phyloP scores from a whole-genome alignment of 176 grass and related monocot genomes.

The Triticum timopheevii region DNA sequence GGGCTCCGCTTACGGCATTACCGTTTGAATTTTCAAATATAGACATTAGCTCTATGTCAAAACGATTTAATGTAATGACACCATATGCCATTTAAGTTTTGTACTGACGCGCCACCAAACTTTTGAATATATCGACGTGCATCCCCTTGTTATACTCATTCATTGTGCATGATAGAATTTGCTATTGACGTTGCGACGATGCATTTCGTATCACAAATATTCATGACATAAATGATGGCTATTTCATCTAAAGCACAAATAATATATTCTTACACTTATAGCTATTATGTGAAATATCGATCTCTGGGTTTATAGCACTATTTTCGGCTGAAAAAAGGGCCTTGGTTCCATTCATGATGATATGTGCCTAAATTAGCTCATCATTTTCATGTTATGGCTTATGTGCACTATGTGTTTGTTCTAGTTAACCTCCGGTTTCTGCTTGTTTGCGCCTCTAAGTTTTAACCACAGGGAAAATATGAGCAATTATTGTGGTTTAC shows the following conservation, averaged over 20 bases:
- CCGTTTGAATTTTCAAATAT: not conserved
- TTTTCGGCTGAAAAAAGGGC: not conserved
- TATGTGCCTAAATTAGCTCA: not conserved
- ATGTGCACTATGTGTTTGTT: not conserved
- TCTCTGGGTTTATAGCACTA: not conserved
- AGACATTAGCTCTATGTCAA: not conserved
- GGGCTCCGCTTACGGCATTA: not conserved
- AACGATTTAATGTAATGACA: not conserved
- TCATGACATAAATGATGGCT: not conserved
- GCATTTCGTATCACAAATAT: not conserved
- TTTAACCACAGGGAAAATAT: not conserved
- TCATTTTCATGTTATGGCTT: not conserved
- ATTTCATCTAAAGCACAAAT: not conserved
- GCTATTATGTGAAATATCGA: too few species aligned
- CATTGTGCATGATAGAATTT: not conserved
- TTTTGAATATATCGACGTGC: not conserved
- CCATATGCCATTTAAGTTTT: not conserved
- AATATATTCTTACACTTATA: too few species aligned
- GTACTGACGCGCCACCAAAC: not conserved
- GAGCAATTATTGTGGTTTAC: not conserved
- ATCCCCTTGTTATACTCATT: not conserved
- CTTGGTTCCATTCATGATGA: not conserved
- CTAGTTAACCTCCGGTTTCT: not conserved
- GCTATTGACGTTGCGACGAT: not conserved
- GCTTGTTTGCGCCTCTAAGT: not conserved